phyloP scores from a whole-genome alignment of 2,329 filamentous ascomycete genomes.

The Xylariaceae sp. region DNA sequence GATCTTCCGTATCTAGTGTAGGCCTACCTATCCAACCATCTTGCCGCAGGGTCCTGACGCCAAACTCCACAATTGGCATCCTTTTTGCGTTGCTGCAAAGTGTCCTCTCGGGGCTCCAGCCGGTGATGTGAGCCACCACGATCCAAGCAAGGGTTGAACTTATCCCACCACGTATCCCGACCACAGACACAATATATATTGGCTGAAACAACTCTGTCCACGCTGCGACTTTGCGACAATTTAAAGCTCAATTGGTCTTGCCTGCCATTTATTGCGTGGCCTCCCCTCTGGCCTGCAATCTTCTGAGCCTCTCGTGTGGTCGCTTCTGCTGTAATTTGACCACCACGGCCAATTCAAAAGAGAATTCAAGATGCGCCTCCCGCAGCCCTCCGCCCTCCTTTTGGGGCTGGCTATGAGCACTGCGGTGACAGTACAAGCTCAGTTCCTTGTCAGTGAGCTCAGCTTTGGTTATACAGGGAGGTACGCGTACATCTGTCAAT shows the following conservation, averaged over 20 bases:
- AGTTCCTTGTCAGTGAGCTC: conserved; percentile 65
- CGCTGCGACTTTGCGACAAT: background rate
- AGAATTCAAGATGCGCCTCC: conserved; percentile 42
- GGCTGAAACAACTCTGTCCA: background rate
- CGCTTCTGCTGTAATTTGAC: conserved; percentile 13
- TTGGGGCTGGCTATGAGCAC: conserved; percentile 40
- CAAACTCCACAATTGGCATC: conserved; percentile 14
- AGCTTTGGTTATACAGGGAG: conserved; percentile 71
- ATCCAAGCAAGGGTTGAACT: background rate
- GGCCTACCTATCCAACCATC: background rate
- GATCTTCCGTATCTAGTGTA: background rate
- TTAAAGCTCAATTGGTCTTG: too few species aligned
- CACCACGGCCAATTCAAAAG: background rate
- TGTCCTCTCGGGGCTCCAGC: conserved; percentile 27
- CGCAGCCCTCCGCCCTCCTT: conserved; percentile 36
- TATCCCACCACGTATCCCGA: background rate
- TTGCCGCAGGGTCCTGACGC: background rate
- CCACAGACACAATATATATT: background rate
- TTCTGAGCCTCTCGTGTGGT: background rate
- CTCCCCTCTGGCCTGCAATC: background rate
- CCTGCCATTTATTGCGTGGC: too few species aligned
- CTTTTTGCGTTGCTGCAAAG: conserved; percentile 27
- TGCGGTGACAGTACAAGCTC: conserved; percentile 49
- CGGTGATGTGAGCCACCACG: background rate
- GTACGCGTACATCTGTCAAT: conserved; percentile 38